phyloP scores from a whole-genome alignment of 2,329 filamentous ascomycete species.

The Cordyceps militaris region DNA sequence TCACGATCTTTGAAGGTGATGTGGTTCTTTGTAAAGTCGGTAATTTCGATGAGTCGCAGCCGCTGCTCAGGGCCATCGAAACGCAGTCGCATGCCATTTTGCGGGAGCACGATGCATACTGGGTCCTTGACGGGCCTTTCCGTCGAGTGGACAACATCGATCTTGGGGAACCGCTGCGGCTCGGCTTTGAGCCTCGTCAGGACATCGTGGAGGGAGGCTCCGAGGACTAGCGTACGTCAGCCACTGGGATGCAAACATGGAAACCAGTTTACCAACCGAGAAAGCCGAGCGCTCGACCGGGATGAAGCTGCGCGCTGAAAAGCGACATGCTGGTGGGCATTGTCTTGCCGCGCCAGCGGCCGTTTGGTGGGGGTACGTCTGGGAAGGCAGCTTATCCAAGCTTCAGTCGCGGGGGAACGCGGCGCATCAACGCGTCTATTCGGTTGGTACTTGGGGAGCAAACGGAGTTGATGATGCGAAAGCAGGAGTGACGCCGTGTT shows the following conservation, averaged over 20 bases:
- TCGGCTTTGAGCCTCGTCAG: slow-evolving; percentile 83
- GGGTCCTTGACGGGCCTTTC: slow-evolving; percentile 66
- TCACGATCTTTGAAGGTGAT: slow-evolving; percentile 77
- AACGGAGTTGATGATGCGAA: neutral
- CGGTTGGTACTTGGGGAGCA: neutral
- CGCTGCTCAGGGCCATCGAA: slow-evolving; percentile 94
- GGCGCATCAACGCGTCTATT: neutral
- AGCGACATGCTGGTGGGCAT: slow-evolving; percentile 33
- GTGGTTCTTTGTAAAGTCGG: slow-evolving; percentile 80
- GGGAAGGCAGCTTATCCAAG: neutral
- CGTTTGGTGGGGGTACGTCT: neutral
- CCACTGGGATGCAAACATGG: neutral
- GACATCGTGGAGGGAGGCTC: slow-evolving; percentile 84
- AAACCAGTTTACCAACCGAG: slow-evolving; percentile 30
- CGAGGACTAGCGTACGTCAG: slow-evolving; percentile 55
- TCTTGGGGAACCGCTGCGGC: slow-evolving; percentile 70
- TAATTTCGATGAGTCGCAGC: slow-evolving; percentile 80
- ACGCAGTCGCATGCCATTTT: slow-evolving; percentile 80
- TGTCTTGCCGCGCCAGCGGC: neutral
- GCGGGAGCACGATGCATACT: slow-evolving; percentile 66
- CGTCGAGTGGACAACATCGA: slow-evolving; percentile 78
- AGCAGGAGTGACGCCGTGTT: neutral
- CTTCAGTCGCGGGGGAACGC: neutral
- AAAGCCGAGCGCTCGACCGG: slow-evolving; percentile 59
- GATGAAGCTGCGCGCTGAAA: slow-evolving; percentile 56